Evolutionary conservation across 2,329 filamentous ascomycete genomes (phyloP).

Genomic region (Fusarium aywerte): DNA sequence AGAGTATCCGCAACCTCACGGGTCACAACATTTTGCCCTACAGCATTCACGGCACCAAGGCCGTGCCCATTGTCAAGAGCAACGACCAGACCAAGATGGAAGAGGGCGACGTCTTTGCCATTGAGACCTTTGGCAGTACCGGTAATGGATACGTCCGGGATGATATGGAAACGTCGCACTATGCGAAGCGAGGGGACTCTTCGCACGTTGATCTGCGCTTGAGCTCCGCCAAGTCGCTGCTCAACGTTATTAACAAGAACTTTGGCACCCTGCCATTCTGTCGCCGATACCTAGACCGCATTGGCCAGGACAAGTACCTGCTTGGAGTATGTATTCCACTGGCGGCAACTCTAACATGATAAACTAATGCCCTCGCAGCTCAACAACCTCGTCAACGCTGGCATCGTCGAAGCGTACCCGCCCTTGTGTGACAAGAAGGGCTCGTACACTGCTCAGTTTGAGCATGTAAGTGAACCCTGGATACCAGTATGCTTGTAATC

Average conservation of each 20-base stretch:
- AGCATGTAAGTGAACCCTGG: slow-evolving; percentile 76
- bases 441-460: slow-evolving; percentile 92
- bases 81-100: slow-evolving; percentile 95
- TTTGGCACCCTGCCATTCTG: slow-evolving; percentile 94
- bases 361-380: slow-evolving; percentile 62
- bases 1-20: slow-evolving; percentile 86
- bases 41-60: slow-evolving; percentile 92
- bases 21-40: slow-evolving; percentile 91
- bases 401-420: slow-evolving; percentile 90
- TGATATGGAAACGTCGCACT: slow-evolving; percentile 91
- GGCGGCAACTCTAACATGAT: accelerated
- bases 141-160: slow-evolving; percentile 89
- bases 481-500: background rate
- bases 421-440: slow-evolving; percentile 92
- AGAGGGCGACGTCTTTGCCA: slow-evolving; percentile 93
- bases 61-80: slow-evolving; percentile 91
- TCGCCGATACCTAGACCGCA: slow-evolving; percentile 86
- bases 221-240: slow-evolving; percentile 83
- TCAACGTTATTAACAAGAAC: slow-evolving; percentile 94
- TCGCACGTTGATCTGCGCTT: slow-evolving; percentile 80
- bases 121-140: slow-evolving; percentile 95
- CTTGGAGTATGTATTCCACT: slow-evolving; percentile 71
- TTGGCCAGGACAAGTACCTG: slow-evolving; percentile 96
- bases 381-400: slow-evolving; percentile 84
- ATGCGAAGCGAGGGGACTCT: slow-evolving; percentile 78